Conservation (phyloP, 768 basidiomycete species). For the Leccinum uliginosum region DNA sequence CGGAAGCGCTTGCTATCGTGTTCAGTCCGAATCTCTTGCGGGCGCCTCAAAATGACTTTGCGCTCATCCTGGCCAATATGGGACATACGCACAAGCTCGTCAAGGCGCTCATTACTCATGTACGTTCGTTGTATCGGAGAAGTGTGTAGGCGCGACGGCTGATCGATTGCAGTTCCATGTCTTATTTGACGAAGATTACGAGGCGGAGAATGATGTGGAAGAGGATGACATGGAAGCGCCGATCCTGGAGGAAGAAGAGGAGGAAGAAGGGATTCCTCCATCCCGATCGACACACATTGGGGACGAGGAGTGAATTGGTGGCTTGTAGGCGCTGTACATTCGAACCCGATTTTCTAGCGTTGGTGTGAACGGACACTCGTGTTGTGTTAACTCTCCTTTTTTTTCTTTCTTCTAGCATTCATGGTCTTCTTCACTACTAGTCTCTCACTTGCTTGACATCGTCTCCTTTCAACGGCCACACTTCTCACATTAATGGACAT, state of each 20-base stretch:
- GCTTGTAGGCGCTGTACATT: constrained; percentile 7
- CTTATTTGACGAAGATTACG: constrained; percentile 73
- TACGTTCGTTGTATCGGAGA: constrained; percentile 34
- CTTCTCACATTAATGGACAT: constrained; percentile 30
- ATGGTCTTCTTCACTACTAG: not conserved
- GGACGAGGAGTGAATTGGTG: constrained; percentile 18
- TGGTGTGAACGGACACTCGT: constrained; percentile 19
- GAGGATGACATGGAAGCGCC: constrained; percentile 65
- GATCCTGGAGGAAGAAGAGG: constrained; percentile 64
- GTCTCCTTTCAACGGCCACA: constrained; percentile 13
- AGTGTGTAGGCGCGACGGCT: not conserved
- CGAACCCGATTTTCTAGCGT: constrained; percentile 8
- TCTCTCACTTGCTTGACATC: not conserved
- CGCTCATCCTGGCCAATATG: constrained; percentile 77
- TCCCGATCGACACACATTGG: constrained; percentile 22
- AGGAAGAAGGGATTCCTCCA: constrained; percentile 35
- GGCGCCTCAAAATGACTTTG: constrained; percentile 75
- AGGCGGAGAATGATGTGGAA: constrained; percentile 48
- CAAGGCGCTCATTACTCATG: constrained; percentile 72
- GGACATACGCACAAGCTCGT: constrained; percentile 70
- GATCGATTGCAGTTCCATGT: constrained; percentile 45
- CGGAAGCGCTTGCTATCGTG: constrained; percentile 79
- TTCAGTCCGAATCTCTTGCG: constrained; percentile 80
- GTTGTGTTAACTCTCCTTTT: constrained; percentile 21
- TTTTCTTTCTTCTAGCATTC: not conserved